Evolutionary conservation across 2,329 filamentous ascomycete genomes (phyloP), one percentile per base, ranked within the genome.

Genomic region (Ceratocystis colombiana): DNA sequence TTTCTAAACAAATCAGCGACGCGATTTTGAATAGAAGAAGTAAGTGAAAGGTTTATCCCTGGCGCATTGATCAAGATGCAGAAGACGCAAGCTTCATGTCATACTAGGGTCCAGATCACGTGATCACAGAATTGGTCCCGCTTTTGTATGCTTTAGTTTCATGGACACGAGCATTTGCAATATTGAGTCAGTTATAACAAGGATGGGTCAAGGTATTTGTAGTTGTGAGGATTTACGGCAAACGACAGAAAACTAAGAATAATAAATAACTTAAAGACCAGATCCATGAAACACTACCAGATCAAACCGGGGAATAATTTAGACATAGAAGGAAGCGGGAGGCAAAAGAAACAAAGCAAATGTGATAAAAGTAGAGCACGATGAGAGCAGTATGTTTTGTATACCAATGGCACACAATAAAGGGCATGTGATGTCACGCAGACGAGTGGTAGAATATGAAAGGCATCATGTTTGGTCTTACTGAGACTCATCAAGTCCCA

Each of bases 31-130:
- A 3, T 7, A 12, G 8, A 6, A 37, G 33, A 37, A 37, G n/a
- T 17, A 4, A 44, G 44, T 20, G 44, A 62, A 45, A 44, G n/a
- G 25, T 15, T 25, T 25, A 62, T 25, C 59, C 59, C 41, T 62
- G 59, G 59, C 33, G 33, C 59, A 41, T 62, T 62, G 59, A 25
- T 59, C 55, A 33, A n/a, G n/a, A 41, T 41, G 37, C 37, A 15
- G 10, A 41, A 41, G 37, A 41, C 37, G 3, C 37, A 37, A 37
- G 61, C 25, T 48, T 30, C 33, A 30, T 12, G 37, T 41, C 10
- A 7, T 33, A 30, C 15, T 41, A 48, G 44, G 44, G 22, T 46
- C 41, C 28, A 28, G 15, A 20, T 64, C 62, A 64, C 62, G 62
- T 64, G 62, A 41, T 7, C 5, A 1, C 2, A 0, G 1, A 28